These are phyloP conservation scores for Trichoderma cornu-damae DNA, from an alignment of 2,329 filamentous ascomycete species.

Conservation along the genomic window DNA sequence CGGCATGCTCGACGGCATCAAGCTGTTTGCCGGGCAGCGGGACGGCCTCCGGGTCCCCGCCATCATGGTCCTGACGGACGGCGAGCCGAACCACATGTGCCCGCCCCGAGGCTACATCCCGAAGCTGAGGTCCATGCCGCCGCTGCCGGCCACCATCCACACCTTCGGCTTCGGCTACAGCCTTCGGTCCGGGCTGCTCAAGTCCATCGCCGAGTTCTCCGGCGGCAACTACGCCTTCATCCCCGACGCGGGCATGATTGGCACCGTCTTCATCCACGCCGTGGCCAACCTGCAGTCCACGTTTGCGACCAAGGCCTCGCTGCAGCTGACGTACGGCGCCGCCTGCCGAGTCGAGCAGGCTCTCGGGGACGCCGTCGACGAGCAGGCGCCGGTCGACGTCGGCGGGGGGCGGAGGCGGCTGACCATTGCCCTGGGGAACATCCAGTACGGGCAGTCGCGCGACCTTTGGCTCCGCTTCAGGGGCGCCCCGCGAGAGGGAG, in stretches of 20 bases:
- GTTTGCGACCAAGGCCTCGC: conserved; percentile 44
- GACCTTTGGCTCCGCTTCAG: conserved; percentile 46
- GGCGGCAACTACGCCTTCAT: conserved; percentile 58
- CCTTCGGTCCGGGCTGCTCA: conserved; percentile 45
- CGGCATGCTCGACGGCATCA: conserved; percentile 48
- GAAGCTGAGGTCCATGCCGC: conserved; percentile 42
- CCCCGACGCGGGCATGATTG: conserved; percentile 57
- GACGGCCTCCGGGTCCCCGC: conserved; percentile 40
- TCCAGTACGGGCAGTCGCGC: conserved; percentile 58
- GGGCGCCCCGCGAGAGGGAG: conserved; percentile 5
- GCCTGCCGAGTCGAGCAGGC: conserved; percentile 38
- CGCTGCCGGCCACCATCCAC: conserved; percentile 40
- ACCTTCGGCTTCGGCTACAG: conserved; percentile 37
- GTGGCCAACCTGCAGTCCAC: conserved; percentile 57
- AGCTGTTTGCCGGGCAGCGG: conserved; percentile 38
- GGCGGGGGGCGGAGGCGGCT: conserved; percentile 27
- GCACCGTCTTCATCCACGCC: conserved; percentile 58
- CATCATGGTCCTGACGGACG: conserved; percentile 52
- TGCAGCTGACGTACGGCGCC: conserved; percentile 39
- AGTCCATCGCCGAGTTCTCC: conserved; percentile 54
- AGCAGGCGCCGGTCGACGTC: conserved; percentile 24
- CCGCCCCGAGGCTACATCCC: conserved; percentile 50
- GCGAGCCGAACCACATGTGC: conserved; percentile 50
- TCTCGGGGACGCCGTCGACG: conserved; percentile 37
- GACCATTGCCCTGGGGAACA: conserved; percentile 43